These are phyloP conservation scores for Penicillium macrosclerotiorum DNA, from an alignment of 495 filamentous ascomycete species.

Conservation along the genomic window DNA sequence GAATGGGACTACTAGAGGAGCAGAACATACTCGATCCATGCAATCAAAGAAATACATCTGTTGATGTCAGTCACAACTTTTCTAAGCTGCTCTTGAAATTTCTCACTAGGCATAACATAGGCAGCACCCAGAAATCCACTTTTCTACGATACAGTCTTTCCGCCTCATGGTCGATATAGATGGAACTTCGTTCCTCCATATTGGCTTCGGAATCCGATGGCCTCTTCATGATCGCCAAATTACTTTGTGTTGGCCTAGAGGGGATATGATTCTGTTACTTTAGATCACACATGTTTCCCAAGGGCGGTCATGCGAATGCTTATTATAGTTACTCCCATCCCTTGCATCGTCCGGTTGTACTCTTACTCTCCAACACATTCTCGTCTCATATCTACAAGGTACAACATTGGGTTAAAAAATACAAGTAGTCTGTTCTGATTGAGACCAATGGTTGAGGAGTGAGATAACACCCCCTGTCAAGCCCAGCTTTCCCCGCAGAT, in stretches of 20 bases:
- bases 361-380: background rate
- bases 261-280: background rate
- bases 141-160: conserved; percentile 28
- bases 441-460: background rate
- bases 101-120: conserved; percentile 31
- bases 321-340: conserved; percentile 10
- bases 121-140: conserved; percentile 31
- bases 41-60: conserved; percentile 61
- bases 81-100: background rate
- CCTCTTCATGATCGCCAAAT: background rate
- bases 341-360: background rate
- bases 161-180: conserved; percentile 21
- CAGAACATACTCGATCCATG: conserved; percentile 56
- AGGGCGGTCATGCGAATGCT: background rate
- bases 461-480: conserved; percentile 5
- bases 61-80: background rate
- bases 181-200: conserved; percentile 7
- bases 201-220: conserved; percentile 10
- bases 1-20: conserved; percentile 2
- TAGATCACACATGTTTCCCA: background rate
- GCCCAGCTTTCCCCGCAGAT: conserved; percentile 12
- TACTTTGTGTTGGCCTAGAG: background rate
- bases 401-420: background rate
- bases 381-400: background rate
- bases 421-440: background rate